A percentile compares a stretch with the other conserved stretches of the same genome.
Conservation (phyloP, 371 early-diverging fungal genomes). For the Mucor ambiguus region DNA sequence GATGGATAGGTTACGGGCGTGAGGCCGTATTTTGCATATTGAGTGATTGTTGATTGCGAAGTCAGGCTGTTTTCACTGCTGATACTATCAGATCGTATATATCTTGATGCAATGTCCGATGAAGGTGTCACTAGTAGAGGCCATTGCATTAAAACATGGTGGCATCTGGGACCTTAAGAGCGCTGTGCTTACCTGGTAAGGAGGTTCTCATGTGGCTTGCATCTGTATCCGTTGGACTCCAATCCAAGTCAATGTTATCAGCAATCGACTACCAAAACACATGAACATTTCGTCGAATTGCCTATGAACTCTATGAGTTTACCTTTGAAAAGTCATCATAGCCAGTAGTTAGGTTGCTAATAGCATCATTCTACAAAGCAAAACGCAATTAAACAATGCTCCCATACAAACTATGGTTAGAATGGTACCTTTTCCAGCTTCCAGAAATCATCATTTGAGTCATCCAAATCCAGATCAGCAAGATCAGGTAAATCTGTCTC, state of each 20-base stretch:
- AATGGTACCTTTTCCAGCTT: constrained; percentile 22
- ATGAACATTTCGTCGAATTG: neutral
- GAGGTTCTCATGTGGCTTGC: constrained; percentile 2
- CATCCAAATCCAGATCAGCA: constrained; percentile 34
- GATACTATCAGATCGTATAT: constrained; percentile 39
- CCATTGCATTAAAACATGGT: neutral
- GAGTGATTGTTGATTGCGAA: constrained; percentile 48
- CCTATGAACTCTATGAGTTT: neutral
- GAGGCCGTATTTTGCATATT: constrained; percentile 40
- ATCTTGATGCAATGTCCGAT: constrained; percentile 2
- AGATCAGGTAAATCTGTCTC: constrained; percentile 32
- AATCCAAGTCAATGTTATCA: constrained; percentile 19
- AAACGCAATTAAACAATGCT: neutral
- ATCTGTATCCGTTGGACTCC: constrained; percentile 17
- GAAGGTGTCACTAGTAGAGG: neutral
- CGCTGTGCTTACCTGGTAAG: constrained; percentile 10
- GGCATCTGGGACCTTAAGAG: neutral
- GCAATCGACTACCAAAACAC: constrained; percentile 1
- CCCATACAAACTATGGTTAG: neutral
- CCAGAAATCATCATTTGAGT: constrained; percentile 36
- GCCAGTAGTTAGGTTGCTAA: constrained; percentile 10
- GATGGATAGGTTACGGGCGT: constrained; percentile 41
- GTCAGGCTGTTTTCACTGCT: constrained; percentile 51
- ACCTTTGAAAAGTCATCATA: constrained; percentile 17
- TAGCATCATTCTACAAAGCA: neutral